Conservation (phyloP, 495 filamentous ascomycete species). For the Filosporella fistucella region DNA sequence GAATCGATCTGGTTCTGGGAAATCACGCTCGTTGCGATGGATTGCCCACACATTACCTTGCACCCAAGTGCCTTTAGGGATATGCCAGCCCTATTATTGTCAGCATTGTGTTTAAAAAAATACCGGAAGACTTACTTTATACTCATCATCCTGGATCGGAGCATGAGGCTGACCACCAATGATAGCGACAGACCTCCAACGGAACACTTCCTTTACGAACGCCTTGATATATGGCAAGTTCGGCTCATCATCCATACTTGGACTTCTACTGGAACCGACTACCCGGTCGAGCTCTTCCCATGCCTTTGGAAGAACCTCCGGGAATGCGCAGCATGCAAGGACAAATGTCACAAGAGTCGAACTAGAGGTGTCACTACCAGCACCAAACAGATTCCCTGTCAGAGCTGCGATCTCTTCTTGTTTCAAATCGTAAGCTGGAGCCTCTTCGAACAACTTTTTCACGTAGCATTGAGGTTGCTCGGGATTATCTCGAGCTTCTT, state of each 20-base stretch:
- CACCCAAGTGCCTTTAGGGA: slow-evolving; percentile 51
- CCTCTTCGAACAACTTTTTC: slow-evolving; percentile 47
- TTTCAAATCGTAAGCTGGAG: slow-evolving; percentile 42
- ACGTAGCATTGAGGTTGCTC: slow-evolving; percentile 44
- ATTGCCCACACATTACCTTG: slow-evolving; percentile 64
- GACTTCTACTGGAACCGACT: slow-evolving; percentile 46
- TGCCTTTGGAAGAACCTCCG: slow-evolving; percentile 41
- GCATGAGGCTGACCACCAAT: slow-evolving; percentile 61
- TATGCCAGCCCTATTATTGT: slow-evolving; percentile 36
- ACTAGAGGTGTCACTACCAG: slow-evolving; percentile 35
- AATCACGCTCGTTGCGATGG: slow-evolving; percentile 58
- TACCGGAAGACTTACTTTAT: too few relatives aligned
- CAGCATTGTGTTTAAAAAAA: too few relatives aligned
- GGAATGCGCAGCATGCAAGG: slow-evolving; percentile 43
- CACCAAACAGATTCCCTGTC: slow-evolving; percentile 46
- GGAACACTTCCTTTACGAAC: slow-evolving; percentile 58
- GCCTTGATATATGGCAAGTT: slow-evolving; percentile 55
- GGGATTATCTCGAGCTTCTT: slow-evolving; percentile 43
- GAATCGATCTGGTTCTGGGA: slow-evolving; percentile 58
- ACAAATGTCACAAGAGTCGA: slow-evolving; percentile 29
- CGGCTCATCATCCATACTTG: slow-evolving; percentile 52
- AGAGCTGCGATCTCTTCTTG: slow-evolving; percentile 53
- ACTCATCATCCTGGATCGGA: slow-evolving; percentile 53
- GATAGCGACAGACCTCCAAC: slow-evolving; percentile 60
- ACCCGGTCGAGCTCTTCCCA: slow-evolving; percentile 55